Base-by-base conservation (phyloP, 371 early-diverging fungal genomes). In the Entomophthora muscae region DNA sequence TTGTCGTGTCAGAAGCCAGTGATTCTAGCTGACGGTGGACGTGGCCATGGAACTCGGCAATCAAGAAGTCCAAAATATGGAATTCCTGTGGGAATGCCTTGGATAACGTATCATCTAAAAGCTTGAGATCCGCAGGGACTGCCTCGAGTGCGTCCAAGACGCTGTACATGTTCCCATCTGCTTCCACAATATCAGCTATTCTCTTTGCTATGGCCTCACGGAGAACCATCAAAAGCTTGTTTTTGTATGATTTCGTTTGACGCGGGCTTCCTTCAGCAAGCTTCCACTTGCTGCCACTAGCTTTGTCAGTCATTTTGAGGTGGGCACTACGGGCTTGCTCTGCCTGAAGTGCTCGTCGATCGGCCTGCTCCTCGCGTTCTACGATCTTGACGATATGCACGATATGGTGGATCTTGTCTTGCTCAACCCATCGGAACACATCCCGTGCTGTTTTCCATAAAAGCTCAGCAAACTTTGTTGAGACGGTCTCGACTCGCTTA, bases 1-100 rank as follows among this genome's bases (percentile, higher is more conserved):
- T 81, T 27, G 3, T 22, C 3, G 53, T 52, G 28, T 74, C 71
- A 17, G 87, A 75, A 28, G 80, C 80, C 66, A 93, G 78, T 66
- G 76, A 72, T 69, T 89, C 83, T 23, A 88, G 72, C 63, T 83
- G 73, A 22, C 82, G 82, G 66, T 92, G 88, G 1, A 96, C 84
- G 32, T 85, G 82, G 31, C 86, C 85, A 72, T 98, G 98, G 69
- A 94, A 96, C 72, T 92, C 93, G 52, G 89, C 73, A 0, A 95
- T 88, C 70, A 87, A 94, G 68, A 89, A 85, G 24, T 88, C 88
- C 69, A 93, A 92, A 31, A 94, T 87, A 64, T 88, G 88, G 80
- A 91, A 95, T 57, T 84, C 81, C 57, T 84, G 79, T 1, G 98
- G 98, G 61, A 95, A 91, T 23, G 82, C 79, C 2, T 93, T 92